These are phyloP conservation scores for Medicago lupulina DNA, from an alignment of 306 rosid species.

Conservation along the genomic window DNA sequence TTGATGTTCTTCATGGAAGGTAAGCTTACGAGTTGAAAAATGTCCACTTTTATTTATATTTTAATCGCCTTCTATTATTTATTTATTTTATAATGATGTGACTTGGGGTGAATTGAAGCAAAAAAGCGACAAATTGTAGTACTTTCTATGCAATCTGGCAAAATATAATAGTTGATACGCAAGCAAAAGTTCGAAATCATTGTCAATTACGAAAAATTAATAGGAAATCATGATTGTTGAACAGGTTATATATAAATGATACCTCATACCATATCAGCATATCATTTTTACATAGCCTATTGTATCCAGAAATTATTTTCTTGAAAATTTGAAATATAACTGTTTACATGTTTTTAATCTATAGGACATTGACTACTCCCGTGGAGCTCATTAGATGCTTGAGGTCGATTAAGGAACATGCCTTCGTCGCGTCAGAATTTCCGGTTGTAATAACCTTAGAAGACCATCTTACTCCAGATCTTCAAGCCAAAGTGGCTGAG, in stretches of 20 bases:
- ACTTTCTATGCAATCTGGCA: too few species aligned
- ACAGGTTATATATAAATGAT: constrained; percentile 3
- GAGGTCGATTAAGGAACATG: constrained; percentile 80
- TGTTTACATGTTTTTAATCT: constrained; percentile 20
- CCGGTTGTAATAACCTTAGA: constrained; percentile 94
- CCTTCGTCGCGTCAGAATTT: constrained; percentile 82
- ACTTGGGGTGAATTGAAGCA: too few species aligned
- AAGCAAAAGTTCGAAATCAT: background rate
- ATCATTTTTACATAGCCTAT: background rate
- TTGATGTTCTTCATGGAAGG: constrained; percentile 99
- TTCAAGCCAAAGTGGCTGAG: constrained; percentile 94
- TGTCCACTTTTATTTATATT: background rate
- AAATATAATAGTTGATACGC: too few species aligned
- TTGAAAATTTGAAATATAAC: constrained; percentile 23
- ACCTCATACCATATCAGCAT: background rate
- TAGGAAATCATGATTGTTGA: background rate
- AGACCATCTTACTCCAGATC: constrained; percentile 92
- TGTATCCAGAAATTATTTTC: constrained; percentile 7
- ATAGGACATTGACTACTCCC: constrained; percentile 92
- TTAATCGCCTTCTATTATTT: background rate
- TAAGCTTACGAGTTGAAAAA: constrained; percentile 25
- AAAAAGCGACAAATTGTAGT: too few species aligned
- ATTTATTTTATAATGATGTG: too few species aligned
- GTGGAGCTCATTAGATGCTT: constrained; percentile 90
- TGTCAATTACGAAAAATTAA: background rate